phyloP scores from a whole-genome alignment of 176 grass and related monocot species.

The Lolium perenne region DNA sequence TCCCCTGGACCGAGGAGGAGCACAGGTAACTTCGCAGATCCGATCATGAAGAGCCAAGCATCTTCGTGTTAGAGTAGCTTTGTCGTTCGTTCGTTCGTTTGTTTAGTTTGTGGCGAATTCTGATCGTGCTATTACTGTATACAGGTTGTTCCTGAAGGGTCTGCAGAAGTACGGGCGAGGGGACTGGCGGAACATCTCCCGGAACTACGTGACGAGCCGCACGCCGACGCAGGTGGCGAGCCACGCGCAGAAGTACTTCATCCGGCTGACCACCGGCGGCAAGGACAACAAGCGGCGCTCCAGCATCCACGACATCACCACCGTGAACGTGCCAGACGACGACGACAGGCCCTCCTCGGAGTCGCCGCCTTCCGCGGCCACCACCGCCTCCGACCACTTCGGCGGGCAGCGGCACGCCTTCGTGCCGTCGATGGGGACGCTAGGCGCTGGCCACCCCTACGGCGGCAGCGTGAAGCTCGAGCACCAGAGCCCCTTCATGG shows the following conservation, averaged over 20 bases:
- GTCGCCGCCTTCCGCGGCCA: constrained; percentile 56
- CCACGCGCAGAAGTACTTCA: constrained; percentile 98
- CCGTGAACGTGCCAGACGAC: constrained; percentile 65
- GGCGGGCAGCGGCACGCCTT: constrained; percentile 42
- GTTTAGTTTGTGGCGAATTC: neutral
- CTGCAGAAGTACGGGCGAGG: constrained; percentile 92
- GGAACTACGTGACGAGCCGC: constrained; percentile 87
- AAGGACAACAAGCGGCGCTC: constrained; percentile 99
- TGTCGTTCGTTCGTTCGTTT: neutral
- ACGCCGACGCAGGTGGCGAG: constrained; percentile 97
- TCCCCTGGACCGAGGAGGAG: constrained; percentile 98
- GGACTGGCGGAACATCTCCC: constrained; percentile 97
- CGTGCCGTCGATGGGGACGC: constrained; percentile 23
- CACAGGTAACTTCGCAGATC: constrained; percentile 63
- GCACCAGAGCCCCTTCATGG: constrained; percentile 39
- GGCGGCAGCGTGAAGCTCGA: constrained; percentile 60
- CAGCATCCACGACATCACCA: constrained; percentile 99
- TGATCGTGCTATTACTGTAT: neutral
- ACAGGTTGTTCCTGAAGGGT: constrained; percentile 84
- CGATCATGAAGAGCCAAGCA: neutral
- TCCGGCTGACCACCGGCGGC: constrained; percentile 77
- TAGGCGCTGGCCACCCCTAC: constrained; percentile 48
- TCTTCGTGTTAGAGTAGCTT: neutral
- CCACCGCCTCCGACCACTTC: constrained; percentile 43
- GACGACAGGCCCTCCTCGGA: constrained; percentile 53